phyloP scores from a whole-genome alignment of 352 stramenopile genomes.

The Phytopythium kandeliae region DNA sequence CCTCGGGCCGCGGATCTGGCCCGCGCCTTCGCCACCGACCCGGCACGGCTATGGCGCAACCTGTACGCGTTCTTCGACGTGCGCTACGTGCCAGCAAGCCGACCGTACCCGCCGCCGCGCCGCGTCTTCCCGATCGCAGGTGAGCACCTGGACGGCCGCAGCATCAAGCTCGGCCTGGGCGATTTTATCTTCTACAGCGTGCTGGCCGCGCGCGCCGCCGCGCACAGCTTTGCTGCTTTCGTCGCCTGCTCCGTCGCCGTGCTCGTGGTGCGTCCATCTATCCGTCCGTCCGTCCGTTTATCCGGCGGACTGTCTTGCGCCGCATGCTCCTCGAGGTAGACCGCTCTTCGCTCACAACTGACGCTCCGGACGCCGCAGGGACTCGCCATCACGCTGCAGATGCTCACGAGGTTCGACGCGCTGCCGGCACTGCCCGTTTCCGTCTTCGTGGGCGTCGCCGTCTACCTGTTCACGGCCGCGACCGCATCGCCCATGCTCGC shows the following conservation, averaged over 20 bases:
- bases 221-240: conserved; percentile 91
- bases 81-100: conserved; percentile 15
- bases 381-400: conserved; percentile 88
- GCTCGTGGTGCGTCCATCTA: conserved; percentile 70
- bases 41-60: conserved; percentile 35
- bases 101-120: conserved; percentile 28
- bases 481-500: conserved; percentile 31
- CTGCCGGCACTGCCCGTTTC: conserved; percentile 94
- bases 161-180: conserved; percentile 89
- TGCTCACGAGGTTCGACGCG: conserved; percentile 91
- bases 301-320: too few species aligned
- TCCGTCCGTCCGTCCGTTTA: background rate
- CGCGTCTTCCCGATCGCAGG: conserved; percentile 16
- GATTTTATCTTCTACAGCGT: conserved; percentile 99
- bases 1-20: conserved; percentile 21
- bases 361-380: conserved; percentile 27
- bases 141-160: conserved; percentile 36
- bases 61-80: conserved; percentile 44
- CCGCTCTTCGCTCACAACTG: too few species aligned
- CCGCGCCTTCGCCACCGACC: conserved; percentile 21
- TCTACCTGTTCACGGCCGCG: conserved; percentile 33
- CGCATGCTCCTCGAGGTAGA: too few species aligned
- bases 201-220: conserved; percentile 90
- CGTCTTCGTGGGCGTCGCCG: conserved; percentile 83
- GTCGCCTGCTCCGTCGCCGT: conserved; percentile 88